A percentile compares a stretch with the other conserved stretches of the same genome.
These are phyloP conservation scores for Clarireedia hainanense DNA, from an alignment of 2,329 filamentous ascomycete genomes.

Conservation along the genomic window DNA sequence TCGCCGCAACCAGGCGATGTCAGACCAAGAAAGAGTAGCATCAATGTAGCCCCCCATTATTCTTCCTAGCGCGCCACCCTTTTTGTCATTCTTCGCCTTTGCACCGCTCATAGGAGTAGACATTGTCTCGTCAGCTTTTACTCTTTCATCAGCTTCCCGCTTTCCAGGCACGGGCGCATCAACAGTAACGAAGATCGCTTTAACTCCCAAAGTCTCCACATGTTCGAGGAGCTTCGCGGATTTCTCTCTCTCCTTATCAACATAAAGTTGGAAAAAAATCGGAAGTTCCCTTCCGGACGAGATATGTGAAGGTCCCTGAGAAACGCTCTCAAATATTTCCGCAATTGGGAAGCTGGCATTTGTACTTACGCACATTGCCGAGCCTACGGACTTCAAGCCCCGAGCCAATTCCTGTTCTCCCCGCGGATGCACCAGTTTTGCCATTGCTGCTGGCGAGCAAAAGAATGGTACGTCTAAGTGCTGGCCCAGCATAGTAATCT, in stretches of 20 bases:
- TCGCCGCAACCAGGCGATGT: constrained; percentile 57
- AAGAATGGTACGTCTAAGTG: constrained; percentile 50
- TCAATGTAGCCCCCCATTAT: constrained; percentile 52
- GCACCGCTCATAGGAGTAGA: constrained; percentile 43
- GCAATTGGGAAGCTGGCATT: constrained; percentile 50
- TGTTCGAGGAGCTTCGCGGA: constrained; percentile 41
- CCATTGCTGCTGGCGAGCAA: constrained; percentile 57
- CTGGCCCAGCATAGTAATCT: constrained; percentile 47
- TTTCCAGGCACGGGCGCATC: constrained; percentile 52
- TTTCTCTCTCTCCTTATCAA: constrained; percentile 46
- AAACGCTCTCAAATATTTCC: constrained; percentile 38
- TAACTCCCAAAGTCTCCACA: constrained; percentile 39
- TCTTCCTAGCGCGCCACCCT: constrained; percentile 47
- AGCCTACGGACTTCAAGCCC: constrained; percentile 41
- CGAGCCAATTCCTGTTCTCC: constrained; percentile 53
- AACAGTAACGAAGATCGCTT: constrained; percentile 50
- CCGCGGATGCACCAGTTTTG: constrained; percentile 52
- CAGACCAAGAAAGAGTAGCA: constrained; percentile 51
- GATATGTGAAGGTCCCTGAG: constrained; percentile 16
- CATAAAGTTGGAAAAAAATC: constrained; percentile 54
- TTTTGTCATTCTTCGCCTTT: constrained; percentile 41
- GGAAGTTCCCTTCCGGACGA: constrained; percentile 9
- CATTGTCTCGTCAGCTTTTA: constrained; percentile 39
- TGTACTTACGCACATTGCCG: constrained; percentile 53
- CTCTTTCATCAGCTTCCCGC: constrained; percentile 39